Conservation (phyloP, 345 rosid species). For the Boechera stricta region DNA sequence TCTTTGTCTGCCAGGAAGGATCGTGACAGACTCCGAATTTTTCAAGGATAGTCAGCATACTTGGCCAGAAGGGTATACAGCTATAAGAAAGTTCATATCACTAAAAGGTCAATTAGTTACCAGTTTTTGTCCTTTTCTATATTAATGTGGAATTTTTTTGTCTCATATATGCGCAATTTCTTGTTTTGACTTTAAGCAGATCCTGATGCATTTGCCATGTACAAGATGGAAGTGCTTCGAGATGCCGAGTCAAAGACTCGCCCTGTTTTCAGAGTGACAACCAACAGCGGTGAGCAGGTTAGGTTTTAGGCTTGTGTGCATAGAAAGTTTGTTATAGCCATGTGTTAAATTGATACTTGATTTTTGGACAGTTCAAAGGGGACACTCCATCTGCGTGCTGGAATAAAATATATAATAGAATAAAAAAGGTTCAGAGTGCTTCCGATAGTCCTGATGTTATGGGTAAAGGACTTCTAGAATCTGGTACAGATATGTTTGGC, state of each 20-base stretch:
- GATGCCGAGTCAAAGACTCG: constrained; percentile 77
- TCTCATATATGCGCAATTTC: constrained; percentile 17
- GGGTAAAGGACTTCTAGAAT: constrained; percentile 46
- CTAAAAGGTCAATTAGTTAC: constrained; percentile 55
- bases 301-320: constrained; percentile 44
- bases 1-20: constrained; percentile 66
- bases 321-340: constrained; percentile 20
- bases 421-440: constrained; percentile 54
- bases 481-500: constrained; percentile 95
- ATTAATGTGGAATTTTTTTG: constrained; percentile 3
- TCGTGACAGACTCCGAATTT: constrained; percentile 81
- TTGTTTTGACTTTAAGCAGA: constrained; percentile 56
- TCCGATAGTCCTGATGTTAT: constrained; percentile 51
- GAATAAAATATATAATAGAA: constrained; percentile 72
- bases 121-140: constrained; percentile 17
- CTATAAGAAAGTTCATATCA: constrained; percentile 78
- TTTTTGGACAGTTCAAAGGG: constrained; percentile 68
- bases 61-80: constrained; percentile 98
- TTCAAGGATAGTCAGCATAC: constrained; percentile 76
- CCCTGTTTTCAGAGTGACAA: constrained; percentile 86
- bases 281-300: constrained; percentile 88
- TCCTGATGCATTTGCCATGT: constrained; percentile 64
- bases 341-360: constrained; percentile 15
- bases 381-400: constrained; percentile 89
- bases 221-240: constrained; percentile 97